Percentiles rank a stretch among this genome's conserved stretches.
Evolutionary conservation across 345 rosid species (phyloP).

Genomic region (Eucalyptus tenuipes): DNA sequence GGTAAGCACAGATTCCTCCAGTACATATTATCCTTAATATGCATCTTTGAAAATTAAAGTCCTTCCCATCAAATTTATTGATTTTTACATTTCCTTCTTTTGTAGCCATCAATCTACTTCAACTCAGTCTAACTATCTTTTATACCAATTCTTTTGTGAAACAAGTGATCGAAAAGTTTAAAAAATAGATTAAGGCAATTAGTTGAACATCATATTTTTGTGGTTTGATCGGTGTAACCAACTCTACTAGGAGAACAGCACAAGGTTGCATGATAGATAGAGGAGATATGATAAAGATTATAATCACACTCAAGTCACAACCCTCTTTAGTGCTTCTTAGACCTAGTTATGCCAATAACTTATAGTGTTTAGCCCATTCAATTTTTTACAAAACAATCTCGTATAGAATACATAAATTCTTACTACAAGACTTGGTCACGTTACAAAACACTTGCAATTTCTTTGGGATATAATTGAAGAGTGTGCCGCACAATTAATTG

Average conservation of each 20-base stretch:
- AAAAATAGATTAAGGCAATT: no score
- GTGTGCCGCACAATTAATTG: neutral
- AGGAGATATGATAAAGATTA: no score
- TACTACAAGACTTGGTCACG: neutral
- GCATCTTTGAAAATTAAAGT: neutral
- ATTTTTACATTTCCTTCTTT: neutral
- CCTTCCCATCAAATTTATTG: neutral
- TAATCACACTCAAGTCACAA: no score
- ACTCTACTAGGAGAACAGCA: no score
- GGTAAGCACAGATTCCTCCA: neutral
- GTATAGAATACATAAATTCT: neutral
- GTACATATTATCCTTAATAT: neutral
- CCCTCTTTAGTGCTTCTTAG: neutral
- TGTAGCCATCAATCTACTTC: neutral
- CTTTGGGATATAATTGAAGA: neutral
- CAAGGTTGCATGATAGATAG: no score
- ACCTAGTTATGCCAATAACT: neutral
- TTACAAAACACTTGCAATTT: neutral
- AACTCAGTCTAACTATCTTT: neutral
- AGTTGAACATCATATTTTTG: no score
- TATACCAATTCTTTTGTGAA: neutral
- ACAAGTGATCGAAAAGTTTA: no score
- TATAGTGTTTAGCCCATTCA: neutral
- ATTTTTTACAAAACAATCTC: neutral
- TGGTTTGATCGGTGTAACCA: no score